Evolutionary conservation across 2,329 filamentous ascomycete genomes (phyloP), one percentile per base, ranked within the genome.

Genomic region (Niveomyces coronatus): DNA sequence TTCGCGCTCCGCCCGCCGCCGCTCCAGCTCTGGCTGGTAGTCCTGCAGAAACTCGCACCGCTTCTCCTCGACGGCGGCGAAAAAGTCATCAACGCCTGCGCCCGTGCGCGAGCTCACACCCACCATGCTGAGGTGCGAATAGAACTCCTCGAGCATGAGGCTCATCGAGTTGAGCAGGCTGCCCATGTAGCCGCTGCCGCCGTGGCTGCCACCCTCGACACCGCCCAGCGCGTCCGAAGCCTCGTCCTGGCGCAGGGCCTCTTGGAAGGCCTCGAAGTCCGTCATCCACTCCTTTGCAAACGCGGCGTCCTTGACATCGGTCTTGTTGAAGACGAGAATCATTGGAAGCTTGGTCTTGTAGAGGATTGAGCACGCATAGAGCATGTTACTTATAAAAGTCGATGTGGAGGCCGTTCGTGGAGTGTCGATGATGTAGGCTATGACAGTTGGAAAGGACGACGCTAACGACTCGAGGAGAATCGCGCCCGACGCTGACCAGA

Each of bases 271-370:
- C 48, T 98, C 91, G 53, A 95, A 98, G 60, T 98, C 89, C 5
- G 88, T 94, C 91, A 98, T 98, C 91, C 93, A 98, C 56, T 96
- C 87, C 63, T 89, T 91, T 1, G 88, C 91, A 53, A 94, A 94
- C 18, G 76, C 74, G 0, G 87, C 85, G 52, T 93, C 83, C 58
- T 94, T 86, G 29, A 94, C 86, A 53, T 98, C 91, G 0, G 88
- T 95, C 67, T 98, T 98, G 70, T 98, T 98, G 71, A 98, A 96
- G 9, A 98, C 91, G 7, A 98, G 67, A 38, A 98, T 93, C 91
- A 98, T 98, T 17, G 91, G 91, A 1, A 98, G 70, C 58, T 94
- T 94, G 2, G 89, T 96, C 68, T 96, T 96, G 74, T 98, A 98
- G 13, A 98, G 74, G 47, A 98, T 98, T 43, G 85, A 94, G 70